These are phyloP conservation scores for Sechiopsis laciniata DNA, from an alignment of 306 rosid genomes.

Conservation along the genomic window DNA sequence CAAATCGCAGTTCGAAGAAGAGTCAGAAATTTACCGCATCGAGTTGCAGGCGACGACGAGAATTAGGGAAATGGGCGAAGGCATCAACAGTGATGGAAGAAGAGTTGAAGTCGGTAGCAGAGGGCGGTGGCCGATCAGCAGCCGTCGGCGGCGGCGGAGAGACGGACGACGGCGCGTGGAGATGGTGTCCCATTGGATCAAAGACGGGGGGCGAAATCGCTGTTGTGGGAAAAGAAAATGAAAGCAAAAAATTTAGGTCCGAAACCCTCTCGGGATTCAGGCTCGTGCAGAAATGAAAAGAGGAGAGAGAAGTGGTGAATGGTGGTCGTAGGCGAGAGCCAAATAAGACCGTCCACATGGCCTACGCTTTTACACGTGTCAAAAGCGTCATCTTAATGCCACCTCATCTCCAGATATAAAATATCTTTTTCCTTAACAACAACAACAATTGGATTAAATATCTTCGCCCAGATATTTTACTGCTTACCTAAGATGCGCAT, in stretches of 20 bases:
- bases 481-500: not conserved
- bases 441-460: constrained; percentile 34
- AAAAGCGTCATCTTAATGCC: constrained; percentile 27
- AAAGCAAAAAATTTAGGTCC: constrained; percentile 16
- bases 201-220: not conserved
- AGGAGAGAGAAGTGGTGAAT: constrained; percentile 10
- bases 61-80: constrained; percentile 21
- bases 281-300: not conserved
- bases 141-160: constrained; percentile 26
- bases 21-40: constrained; percentile 33
- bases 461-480: constrained; percentile 71
- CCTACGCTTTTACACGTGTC: constrained; percentile 89
- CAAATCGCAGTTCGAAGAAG: not conserved
- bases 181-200: constrained; percentile 38
- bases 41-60: constrained; percentile 20
- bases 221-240: too few species aligned
- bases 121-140: constrained; percentile 36
- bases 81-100: constrained; percentile 37
- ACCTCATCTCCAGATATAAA: constrained; percentile 50
- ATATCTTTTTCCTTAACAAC: constrained; percentile 36
- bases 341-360: constrained; percentile 61
- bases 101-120: constrained; percentile 27
- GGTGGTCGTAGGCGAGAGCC: constrained; percentile 20
- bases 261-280: constrained; percentile 37
- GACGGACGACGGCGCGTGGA: constrained; percentile 17